These are phyloP conservation scores for Phytopythium ostracodes DNA, from an alignment of 352 stramenopile species.

Conservation along the genomic window DNA sequence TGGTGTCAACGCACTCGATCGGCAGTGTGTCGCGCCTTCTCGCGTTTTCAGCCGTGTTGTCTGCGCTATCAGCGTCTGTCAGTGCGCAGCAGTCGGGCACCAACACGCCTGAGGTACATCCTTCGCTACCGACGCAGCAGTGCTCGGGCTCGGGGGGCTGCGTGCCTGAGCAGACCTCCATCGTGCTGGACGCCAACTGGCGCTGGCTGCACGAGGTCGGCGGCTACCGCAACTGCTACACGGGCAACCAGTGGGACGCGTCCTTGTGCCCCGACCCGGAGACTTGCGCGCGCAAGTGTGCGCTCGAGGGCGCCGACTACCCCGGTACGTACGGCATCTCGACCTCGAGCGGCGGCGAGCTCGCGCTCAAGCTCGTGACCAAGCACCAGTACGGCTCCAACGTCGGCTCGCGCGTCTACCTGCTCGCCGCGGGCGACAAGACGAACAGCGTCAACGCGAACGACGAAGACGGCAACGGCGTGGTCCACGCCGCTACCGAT, in stretches of 20 bases:
- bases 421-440: slow-evolving; percentile 27
- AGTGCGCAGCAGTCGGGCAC: slow-evolving; percentile 43
- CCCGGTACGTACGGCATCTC: slow-evolving; percentile 60
- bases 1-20: neutral
- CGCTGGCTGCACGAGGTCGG: slow-evolving; percentile 62
- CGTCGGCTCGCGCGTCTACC: slow-evolving; percentile 63
- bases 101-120: slow-evolving; percentile 45
- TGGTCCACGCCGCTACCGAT: neutral
- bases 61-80: slow-evolving; percentile 16
- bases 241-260: slow-evolving; percentile 47
- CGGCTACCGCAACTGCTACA: slow-evolving; percentile 71
- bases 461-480: slow-evolving; percentile 5
- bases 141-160: slow-evolving; percentile 43
- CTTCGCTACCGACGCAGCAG: slow-evolving; percentile 34
- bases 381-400: slow-evolving; percentile 48
- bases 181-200: slow-evolving; percentile 75
- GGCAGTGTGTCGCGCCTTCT: neutral
- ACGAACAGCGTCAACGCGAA: neutral
- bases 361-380: slow-evolving; percentile 57
- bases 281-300: slow-evolving; percentile 50
- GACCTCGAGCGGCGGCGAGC: slow-evolving; percentile 26
- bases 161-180: slow-evolving; percentile 33
- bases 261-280: slow-evolving; percentile 43
- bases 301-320: slow-evolving; percentile 64
- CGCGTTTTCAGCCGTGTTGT: slow-evolving; percentile 4